These are phyloP conservation scores for Fusarium musae DNA, from an alignment of 2,329 filamentous ascomycete species.

Conservation along the genomic window DNA sequence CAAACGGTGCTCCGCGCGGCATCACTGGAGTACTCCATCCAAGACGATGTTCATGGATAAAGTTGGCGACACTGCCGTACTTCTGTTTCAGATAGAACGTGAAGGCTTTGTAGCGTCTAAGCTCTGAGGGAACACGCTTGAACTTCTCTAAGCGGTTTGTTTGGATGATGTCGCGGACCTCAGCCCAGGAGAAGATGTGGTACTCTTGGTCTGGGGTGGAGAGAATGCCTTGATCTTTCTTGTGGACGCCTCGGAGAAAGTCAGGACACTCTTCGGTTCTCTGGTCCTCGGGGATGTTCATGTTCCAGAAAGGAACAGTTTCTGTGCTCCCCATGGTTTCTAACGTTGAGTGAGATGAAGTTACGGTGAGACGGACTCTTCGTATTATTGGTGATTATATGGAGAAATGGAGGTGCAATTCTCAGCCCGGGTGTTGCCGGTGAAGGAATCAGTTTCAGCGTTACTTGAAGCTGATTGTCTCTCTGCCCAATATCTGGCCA, in stretches of 20 bases:
- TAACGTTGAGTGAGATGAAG: not conserved
- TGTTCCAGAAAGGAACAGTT: slow-evolving; percentile 78
- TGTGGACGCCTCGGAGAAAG: slow-evolving; percentile 70
- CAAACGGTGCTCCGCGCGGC: slow-evolving; percentile 54
- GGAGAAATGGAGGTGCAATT: not conserved
- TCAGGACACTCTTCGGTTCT: slow-evolving; percentile 76
- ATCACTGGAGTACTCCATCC: slow-evolving; percentile 68
- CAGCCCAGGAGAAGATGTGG: slow-evolving; percentile 72
- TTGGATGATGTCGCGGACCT: slow-evolving; percentile 71
- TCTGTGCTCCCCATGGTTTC: slow-evolving; percentile 51
- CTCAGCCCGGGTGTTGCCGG: not conserved
- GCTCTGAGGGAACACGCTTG: slow-evolving; percentile 78
- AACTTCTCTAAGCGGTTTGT: slow-evolving; percentile 80
- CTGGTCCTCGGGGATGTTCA: slow-evolving; percentile 75
- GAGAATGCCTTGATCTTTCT: slow-evolving; percentile 78
- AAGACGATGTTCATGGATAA: slow-evolving; percentile 76
- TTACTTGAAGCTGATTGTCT: not conserved
- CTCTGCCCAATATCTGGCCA: not conserved
- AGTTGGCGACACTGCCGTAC: slow-evolving; percentile 82
- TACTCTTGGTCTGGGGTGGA: slow-evolving; percentile 76
- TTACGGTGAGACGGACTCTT: slow-evolving; percentile 24
- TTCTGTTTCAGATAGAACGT: slow-evolving; percentile 70
- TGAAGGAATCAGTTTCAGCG: not conserved
- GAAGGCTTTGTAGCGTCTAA: slow-evolving; percentile 81
- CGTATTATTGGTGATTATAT: not conserved